phyloP scores from a whole-genome alignment of 306 rosid genomes.

The Herpetospermum pedunculosum region DNA sequence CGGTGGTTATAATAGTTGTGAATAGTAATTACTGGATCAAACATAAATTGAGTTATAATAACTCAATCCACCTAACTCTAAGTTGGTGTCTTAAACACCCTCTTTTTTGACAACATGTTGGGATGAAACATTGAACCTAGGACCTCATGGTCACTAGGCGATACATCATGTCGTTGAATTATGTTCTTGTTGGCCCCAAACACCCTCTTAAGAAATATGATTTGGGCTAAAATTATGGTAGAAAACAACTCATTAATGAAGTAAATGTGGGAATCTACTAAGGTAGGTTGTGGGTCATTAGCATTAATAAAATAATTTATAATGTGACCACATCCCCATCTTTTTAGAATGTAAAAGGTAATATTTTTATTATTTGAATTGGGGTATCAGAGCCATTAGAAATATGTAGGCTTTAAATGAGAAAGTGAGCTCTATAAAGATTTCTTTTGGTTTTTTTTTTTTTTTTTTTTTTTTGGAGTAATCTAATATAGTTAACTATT shows the following conservation, averaged over 20 bases:
- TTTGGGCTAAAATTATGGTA: background rate
- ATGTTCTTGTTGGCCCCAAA: too few species aligned
- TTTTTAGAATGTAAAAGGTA: background rate
- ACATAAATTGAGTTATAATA: too few species aligned
- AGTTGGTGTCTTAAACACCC: too few species aligned
- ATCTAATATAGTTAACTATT: background rate
- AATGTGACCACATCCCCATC: background rate
- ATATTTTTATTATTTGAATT: background rate
- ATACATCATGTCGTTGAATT: too few species aligned
- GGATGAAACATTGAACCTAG: too few species aligned
- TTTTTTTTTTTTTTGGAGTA: background rate
- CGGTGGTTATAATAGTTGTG: too few species aligned
- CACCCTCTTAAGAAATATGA: too few species aligned
- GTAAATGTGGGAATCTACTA: background rate
- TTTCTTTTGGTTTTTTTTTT: background rate
- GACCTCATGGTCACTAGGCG: too few species aligned
- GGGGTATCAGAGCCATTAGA: background rate
- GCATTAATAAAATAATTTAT: background rate
- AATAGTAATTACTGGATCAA: too few species aligned
- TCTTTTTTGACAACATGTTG: too few species aligned
- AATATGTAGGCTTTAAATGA: background rate
- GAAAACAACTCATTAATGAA: background rate
- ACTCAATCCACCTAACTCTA: too few species aligned
- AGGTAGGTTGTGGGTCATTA: background rate
- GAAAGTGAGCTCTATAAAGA: constrained; percentile 1